Evolutionary conservation across 2,329 filamentous ascomycete genomes (phyloP).

Genomic region (Sporothrix luriei): DNA sequence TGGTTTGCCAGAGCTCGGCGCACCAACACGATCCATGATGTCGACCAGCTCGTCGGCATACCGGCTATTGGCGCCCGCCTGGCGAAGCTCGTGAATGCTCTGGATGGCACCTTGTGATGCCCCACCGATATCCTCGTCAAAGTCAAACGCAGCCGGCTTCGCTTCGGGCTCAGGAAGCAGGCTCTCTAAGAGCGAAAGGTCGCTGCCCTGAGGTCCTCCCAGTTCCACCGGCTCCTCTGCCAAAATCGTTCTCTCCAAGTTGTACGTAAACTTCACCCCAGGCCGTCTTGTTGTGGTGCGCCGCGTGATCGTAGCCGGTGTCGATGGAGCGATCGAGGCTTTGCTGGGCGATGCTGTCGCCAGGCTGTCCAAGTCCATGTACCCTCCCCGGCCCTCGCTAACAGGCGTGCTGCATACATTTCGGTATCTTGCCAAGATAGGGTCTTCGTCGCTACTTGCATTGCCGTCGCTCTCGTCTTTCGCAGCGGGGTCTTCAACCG

Average conservation of each 20-base stretch:
- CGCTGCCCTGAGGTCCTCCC: slow-evolving; percentile 35
- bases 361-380: slow-evolving; percentile 35
- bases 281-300: slow-evolving; percentile 38
- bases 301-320: slow-evolving; percentile 33
- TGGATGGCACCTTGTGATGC: slow-evolving; percentile 56
- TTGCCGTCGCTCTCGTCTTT: slow-evolving; percentile 15
- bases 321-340: slow-evolving; percentile 31
- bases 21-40: slow-evolving; percentile 62
- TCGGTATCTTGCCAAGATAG: slow-evolving; percentile 23
- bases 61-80: slow-evolving; percentile 67
- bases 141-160: slow-evolving; percentile 40
- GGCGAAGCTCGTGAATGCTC: slow-evolving; percentile 66
- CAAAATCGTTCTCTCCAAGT: slow-evolving; percentile 45
- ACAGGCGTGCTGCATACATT: slow-evolving; percentile 30
- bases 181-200: slow-evolving; percentile 37
- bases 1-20: slow-evolving; percentile 48
- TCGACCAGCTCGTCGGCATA: slow-evolving; percentile 68
- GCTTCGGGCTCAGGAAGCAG: slow-evolving; percentile 38
- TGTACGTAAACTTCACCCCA: slow-evolving; percentile 47
- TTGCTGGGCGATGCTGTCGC: slow-evolving; percentile 33
- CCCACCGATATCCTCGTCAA: slow-evolving; percentile 52
- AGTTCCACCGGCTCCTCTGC: slow-evolving; percentile 40
- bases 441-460: slow-evolving; percentile 30
- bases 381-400: slow-evolving; percentile 28
- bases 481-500: not conserved